Evolutionary conservation across 2,329 filamentous ascomycete species (phyloP).

Genomic region (Pseudopyricularia cyperi): DNA sequence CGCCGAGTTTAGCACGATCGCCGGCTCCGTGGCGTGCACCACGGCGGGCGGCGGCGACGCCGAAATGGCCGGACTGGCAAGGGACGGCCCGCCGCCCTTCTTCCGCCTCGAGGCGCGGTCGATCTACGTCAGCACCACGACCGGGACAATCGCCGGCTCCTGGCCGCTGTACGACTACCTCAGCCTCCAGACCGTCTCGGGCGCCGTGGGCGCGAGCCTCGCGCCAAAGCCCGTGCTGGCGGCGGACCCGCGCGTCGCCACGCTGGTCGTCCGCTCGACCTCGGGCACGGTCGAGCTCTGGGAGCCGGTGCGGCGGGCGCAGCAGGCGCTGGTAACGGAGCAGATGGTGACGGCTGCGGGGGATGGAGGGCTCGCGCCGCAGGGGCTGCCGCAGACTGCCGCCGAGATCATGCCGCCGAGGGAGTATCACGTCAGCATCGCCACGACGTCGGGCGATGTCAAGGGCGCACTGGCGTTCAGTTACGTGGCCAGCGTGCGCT

Average conservation of each 20-base stretch:
- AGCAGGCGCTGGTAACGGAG: slow-evolving; percentile 3
- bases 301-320: slow-evolving; percentile 23
- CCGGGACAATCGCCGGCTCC: slow-evolving; percentile 30
- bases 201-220: slow-evolving; percentile 25
- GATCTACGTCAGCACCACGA: slow-evolving; percentile 26
- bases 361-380: not conserved
- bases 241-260: slow-evolving; percentile 22
- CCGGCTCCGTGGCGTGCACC: slow-evolving; percentile 16
- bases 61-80: slow-evolving; percentile 10
- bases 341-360: not conserved
- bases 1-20: slow-evolving; percentile 20
- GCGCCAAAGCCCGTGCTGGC: slow-evolving; percentile 23
- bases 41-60: slow-evolving; percentile 13
- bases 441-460: slow-evolving; percentile 31
- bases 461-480: slow-evolving; percentile 25
- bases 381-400: not conserved
- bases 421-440: slow-evolving; percentile 31
- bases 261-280: slow-evolving; percentile 24
- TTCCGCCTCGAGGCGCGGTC: slow-evolving; percentile 29
- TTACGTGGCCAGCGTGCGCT: slow-evolving; percentile 19
- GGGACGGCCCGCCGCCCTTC: slow-evolving; percentile 15
- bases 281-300: slow-evolving; percentile 29
- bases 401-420: slow-evolving; percentile 23
- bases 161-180: slow-evolving; percentile 39
- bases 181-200: slow-evolving; percentile 27